These are phyloP conservation scores for Vitis amurensis DNA, from an alignment of 164 flowering plant genomes.

Conservation along the genomic window DNA sequence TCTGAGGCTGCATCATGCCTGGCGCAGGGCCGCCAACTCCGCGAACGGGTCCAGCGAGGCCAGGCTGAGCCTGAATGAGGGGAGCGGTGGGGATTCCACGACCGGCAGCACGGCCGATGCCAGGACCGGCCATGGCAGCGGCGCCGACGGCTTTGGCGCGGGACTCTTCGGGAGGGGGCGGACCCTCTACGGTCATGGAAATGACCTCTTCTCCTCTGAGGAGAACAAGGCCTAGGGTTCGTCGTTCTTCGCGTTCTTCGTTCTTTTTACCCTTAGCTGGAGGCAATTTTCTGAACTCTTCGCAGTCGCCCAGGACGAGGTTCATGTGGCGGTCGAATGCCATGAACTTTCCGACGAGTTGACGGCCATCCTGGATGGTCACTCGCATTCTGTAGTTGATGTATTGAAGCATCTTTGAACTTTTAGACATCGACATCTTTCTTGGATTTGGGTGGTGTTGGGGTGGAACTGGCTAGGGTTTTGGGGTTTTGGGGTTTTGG, in stretches of 20 bases:
- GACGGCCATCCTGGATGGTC: constrained; percentile 96
- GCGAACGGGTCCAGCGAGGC: constrained; percentile 83
- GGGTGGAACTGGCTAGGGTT: no score
- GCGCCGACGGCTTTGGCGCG: constrained; percentile 74
- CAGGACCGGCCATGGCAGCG: constrained; percentile 73
- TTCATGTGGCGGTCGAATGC: constrained; percentile 99
- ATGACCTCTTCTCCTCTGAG: constrained; percentile 97
- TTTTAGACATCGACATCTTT: constrained; percentile 94
- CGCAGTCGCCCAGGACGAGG: constrained; percentile 95
- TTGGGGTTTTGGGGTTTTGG: no score
- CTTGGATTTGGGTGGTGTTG: no score
- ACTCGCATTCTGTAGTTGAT: constrained; percentile 98
- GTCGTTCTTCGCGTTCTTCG: constrained; percentile 85
- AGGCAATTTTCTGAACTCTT: constrained; percentile 94
- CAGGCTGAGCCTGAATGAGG: constrained; percentile 87
- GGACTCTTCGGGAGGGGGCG: constrained; percentile 94
- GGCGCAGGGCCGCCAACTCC: constrained; percentile 97
- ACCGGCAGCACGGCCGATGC: constrained; percentile 86
- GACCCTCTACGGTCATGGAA: constrained; percentile 98
- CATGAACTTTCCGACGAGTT: constrained; percentile 95
- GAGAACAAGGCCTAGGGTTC: constrained; percentile 91
- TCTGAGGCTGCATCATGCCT: constrained; percentile 98
- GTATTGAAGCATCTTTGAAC: constrained; percentile 96
- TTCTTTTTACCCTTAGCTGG: constrained; percentile 69
- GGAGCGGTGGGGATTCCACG: constrained; percentile 82